These are phyloP conservation scores for Floccularia luteovirens DNA, from an alignment of 768 basidiomycete species.

Conservation along the genomic window DNA sequence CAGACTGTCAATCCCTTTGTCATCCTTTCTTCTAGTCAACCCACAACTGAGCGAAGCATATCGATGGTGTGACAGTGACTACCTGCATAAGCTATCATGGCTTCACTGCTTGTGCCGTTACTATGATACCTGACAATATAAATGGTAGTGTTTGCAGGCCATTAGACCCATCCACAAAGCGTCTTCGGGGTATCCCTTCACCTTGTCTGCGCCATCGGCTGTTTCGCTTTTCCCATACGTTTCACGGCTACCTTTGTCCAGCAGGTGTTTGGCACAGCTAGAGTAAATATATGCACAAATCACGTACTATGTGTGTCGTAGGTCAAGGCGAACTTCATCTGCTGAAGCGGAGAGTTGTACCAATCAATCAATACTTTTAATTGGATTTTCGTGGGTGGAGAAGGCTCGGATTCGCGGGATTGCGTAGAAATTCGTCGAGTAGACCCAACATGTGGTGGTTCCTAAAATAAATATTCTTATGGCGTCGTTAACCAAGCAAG, in stretches of 20 bases:
- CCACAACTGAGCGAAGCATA: too few species aligned
- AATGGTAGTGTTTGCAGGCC: conserved; percentile 19
- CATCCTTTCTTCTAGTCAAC: too few species aligned
- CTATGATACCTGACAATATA: conserved; percentile 25
- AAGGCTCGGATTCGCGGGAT: conserved; percentile 28
- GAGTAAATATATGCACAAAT: conserved; percentile 3
- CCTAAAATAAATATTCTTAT: too few species aligned
- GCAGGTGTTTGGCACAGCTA: not conserved
- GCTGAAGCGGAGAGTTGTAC: conserved; percentile 44
- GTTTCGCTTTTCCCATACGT: conserved; percentile 79
- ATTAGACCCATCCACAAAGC: conserved; percentile 33
- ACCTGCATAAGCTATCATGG: too few species aligned
- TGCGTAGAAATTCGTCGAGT: conserved; percentile 52
- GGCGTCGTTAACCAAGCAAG: too few species aligned
- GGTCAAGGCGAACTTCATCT: conserved; percentile 44
- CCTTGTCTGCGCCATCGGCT: conserved; percentile 56
- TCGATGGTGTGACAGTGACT: too few species aligned
- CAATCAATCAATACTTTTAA: conserved; percentile 38
- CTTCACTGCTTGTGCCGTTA: conserved; percentile 32
- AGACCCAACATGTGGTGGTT: conserved; percentile 34
- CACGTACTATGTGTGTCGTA: conserved; percentile 32
- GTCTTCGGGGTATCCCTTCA: conserved; percentile 41
- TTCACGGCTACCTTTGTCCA: conserved; percentile 73
- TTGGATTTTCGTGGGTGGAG: conserved; percentile 16
- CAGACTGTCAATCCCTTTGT: too few species aligned